Percentiles rank a stretch among this genome's conserved stretches.
Conservation (phyloP, 495 filamentous ascomycete species). For the Paragyromitra xinjiangensis region DNA sequence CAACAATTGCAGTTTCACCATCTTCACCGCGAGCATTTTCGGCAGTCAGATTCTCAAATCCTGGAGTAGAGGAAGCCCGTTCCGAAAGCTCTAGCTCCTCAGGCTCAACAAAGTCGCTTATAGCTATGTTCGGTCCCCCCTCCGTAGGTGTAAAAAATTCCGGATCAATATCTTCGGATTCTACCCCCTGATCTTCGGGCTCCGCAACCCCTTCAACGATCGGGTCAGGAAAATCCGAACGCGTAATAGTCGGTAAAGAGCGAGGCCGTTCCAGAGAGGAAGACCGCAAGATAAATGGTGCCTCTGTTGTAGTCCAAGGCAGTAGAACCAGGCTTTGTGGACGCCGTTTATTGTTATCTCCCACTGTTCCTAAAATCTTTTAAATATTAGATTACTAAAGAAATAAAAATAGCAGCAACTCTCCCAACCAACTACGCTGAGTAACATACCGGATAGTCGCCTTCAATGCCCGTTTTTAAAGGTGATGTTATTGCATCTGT, state of each 20-base stretch:
- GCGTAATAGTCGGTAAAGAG: constrained; percentile 52
- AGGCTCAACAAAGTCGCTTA: constrained; percentile 5
- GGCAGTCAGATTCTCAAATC: constrained; percentile 1
- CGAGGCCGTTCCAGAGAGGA: constrained; percentile 29
- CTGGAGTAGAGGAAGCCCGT: constrained; percentile 2
- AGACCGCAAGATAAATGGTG: constrained; percentile 47
- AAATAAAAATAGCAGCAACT: constrained; percentile 2
- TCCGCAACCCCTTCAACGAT: constrained; percentile 13
- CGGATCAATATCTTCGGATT: constrained; percentile 24
- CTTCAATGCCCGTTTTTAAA: not conserved
- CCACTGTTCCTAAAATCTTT: constrained; percentile 23
- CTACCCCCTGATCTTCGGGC: constrained; percentile 21
- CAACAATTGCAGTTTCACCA: constrained; percentile 3
- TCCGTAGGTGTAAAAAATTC: constrained; percentile 40
- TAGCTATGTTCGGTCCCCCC: constrained; percentile 5
- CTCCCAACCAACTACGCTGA: not conserved
- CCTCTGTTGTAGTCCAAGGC: constrained; percentile 54
- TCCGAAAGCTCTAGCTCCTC: constrained; percentile 19
- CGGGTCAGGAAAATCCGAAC: constrained; percentile 56
- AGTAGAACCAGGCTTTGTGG: constrained; percentile 72
- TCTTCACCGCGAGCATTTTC: not conserved
- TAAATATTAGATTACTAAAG: constrained; percentile 30
- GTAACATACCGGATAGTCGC: constrained; percentile 34
- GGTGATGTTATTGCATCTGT: constrained; percentile 2
- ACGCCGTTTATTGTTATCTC: constrained; percentile 63